phyloP scores from a whole-genome alignment of 2,329 filamentous ascomycete species.

The Fusarium hostae region DNA sequence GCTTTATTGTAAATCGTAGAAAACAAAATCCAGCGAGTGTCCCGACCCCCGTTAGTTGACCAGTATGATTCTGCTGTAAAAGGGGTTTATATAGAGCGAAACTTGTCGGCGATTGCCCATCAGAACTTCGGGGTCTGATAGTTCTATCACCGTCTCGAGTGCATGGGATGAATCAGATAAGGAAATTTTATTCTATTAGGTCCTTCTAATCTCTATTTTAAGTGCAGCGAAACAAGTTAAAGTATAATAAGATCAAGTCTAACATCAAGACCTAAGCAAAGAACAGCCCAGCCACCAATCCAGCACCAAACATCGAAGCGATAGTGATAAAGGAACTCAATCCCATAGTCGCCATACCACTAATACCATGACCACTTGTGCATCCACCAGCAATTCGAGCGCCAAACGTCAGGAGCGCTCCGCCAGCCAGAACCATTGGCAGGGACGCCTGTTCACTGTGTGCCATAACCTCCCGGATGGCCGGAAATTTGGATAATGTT shows the following conservation, averaged over 20 bases:
- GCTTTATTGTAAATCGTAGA: rapidly evolving
- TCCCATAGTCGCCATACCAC: slow-evolving; percentile 22
- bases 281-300: not conserved
- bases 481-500: not conserved
- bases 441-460: not conserved
- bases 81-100: not conserved
- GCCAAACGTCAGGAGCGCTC: not conserved
- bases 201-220: not conserved
- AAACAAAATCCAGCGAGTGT: too few relatives aligned
- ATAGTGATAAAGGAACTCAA: slow-evolving; percentile 7
- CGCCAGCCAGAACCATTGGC: not conserved
- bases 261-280: not conserved
- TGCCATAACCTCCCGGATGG: not conserved
- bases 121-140: not conserved
- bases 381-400: slow-evolving; percentile 20
- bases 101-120: too few relatives aligned
- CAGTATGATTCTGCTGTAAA: not conserved
- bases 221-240: not conserved
- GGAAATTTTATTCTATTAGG: not conserved
- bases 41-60: too few relatives aligned
- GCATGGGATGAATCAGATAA: not conserved
- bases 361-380: slow-evolving; percentile 21
- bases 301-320: slow-evolving; percentile 9
- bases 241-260: not conserved
- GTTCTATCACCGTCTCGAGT: not conserved